These are phyloP conservation scores for Helianthus annuus DNA, from an alignment of 129 eudicot genomes.

Conservation along the genomic window DNA sequence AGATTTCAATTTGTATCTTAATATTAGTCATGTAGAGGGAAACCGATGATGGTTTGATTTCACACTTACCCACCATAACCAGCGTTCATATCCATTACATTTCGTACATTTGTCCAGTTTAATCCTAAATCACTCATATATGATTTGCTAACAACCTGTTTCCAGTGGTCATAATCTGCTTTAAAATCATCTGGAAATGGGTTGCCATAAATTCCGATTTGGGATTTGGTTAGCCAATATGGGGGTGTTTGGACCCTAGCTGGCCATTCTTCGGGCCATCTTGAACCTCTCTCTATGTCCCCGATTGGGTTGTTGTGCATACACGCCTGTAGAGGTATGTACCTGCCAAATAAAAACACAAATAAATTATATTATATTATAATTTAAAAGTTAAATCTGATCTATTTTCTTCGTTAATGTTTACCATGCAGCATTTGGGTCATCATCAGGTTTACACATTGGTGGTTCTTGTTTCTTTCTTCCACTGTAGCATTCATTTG, in stretches of 20 bases:
- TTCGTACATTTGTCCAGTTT: conserved; percentile 78
- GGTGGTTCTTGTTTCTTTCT: conserved; percentile 66
- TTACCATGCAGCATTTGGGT: conserved; percentile 95
- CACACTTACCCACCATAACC: conserved; percentile 82
- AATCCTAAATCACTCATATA: conserved; percentile 70
- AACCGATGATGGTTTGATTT: conserved; percentile 1
- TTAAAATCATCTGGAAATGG: conserved; percentile 78
- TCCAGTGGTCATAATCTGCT: conserved; percentile 78
- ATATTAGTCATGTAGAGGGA: background rate
- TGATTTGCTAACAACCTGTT: conserved; percentile 52
- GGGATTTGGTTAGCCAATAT: conserved; percentile 70
- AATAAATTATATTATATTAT: background rate
- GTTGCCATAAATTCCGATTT: conserved; percentile 79
- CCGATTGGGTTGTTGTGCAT: conserved; percentile 63
- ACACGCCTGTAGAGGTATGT: conserved; percentile 75
- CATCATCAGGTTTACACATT: conserved; percentile 78
- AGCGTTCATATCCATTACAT: conserved; percentile 94
- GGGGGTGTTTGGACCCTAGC: conserved; percentile 55
- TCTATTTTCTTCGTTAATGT: conserved; percentile 10
- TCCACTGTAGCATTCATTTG: conserved; percentile 74
- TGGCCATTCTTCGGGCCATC: conserved; percentile 90
- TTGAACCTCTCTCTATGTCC: conserved; percentile 61
- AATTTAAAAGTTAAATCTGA: background rate
- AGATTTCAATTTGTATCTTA: background rate
- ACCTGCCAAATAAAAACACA: conserved; percentile 49